Base-by-base conservation (phyloP, 23 red algal genomes). In the Chondrus crispus region DNA sequence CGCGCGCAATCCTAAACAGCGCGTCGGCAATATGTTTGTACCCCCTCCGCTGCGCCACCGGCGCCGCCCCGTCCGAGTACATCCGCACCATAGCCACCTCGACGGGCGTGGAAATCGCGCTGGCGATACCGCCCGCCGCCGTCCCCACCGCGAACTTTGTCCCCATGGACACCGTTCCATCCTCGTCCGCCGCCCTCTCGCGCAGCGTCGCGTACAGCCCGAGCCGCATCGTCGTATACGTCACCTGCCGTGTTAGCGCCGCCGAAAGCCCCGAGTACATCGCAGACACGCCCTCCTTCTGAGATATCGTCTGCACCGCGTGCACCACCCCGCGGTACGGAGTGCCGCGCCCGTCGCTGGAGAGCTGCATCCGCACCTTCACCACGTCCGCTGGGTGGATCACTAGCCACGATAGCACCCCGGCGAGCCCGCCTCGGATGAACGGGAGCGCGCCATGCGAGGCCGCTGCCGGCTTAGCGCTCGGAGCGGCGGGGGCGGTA, bases 21-120 rank as follows among this genome's bases (percentile, higher is more conserved):
- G 97, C 97, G 52, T 94, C 85, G 24, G 76, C 55, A 0, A 99
- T 93, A 69, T 91, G 54, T 33, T 75, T 50, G 78, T 99, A 99
- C 22, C 93, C 95, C 47, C 88, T 85, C 44, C 94, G 91, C 69
- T 60, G 60, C 49, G 82, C 85, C 37, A 72, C 76, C 38, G 92
- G 80, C 26, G 95, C 62, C 19, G 93, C 62, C 18, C 93, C 95
- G 85, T 99, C 97, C 37, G 71, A 84, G 71, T 89, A 94, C 94
- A 99, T 96, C 32, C 97, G 89, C 57, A 99, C 94, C 80, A 99
- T 88, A 26, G 92, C 60, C 46, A 98, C 80, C 60, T 98, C 96
- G 2, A 91, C 91, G 30, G 96, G 96, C 1, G 74, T 94, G 30
- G 90, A 82, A 14, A 96, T 75, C 63, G 69, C 88, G 14, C 90